Percentiles rank a stretch among this genome's conserved stretches.
phyloP scores from a whole-genome alignment of 108 stramenopile genomes.

The Epipyxis sp. region DNA sequence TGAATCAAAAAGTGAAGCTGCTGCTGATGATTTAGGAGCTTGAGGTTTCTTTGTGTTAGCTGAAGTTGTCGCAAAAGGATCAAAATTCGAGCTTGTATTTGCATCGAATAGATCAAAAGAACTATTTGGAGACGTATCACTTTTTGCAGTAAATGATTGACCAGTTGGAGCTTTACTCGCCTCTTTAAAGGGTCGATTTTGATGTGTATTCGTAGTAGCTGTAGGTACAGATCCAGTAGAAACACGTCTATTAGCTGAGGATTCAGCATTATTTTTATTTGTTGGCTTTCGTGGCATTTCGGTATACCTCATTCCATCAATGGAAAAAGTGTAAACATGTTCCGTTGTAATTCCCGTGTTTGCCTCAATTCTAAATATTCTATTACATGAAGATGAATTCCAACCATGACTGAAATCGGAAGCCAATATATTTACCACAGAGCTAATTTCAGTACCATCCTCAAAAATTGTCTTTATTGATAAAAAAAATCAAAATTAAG shows the following conservation, averaged over 20 bases:
- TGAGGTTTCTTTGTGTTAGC: not conserved
- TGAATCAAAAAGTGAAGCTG: slow-evolving; percentile 1
- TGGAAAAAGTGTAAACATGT: not conserved
- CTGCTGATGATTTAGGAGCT: not conserved
- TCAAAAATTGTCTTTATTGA: not conserved
- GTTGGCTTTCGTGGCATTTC: no score
- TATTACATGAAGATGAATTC: not conserved
- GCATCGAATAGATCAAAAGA: no score
- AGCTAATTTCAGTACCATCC: not conserved
- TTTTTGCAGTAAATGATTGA: no score
- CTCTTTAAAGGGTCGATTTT: no score
- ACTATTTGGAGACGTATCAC: no score
- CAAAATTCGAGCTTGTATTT: no score
- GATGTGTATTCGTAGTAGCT: no score
- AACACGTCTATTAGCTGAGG: no score
- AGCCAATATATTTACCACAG: not conserved
- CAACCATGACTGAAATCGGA: not conserved
- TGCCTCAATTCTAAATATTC: not conserved
- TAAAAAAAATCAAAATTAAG: not conserved
- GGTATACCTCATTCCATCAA: not conserved
- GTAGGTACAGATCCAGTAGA: no score
- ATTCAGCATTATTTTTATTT: no score
- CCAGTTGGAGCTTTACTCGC: no score
- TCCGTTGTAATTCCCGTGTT: not conserved
- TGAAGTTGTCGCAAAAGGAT: not conserved